Percentiles rank a stretch among this genome's conserved stretches.
Evolutionary conservation across 805 yeast species (phyloP).

Genomic region (Wickerhamomyces ciferrii): DNA sequence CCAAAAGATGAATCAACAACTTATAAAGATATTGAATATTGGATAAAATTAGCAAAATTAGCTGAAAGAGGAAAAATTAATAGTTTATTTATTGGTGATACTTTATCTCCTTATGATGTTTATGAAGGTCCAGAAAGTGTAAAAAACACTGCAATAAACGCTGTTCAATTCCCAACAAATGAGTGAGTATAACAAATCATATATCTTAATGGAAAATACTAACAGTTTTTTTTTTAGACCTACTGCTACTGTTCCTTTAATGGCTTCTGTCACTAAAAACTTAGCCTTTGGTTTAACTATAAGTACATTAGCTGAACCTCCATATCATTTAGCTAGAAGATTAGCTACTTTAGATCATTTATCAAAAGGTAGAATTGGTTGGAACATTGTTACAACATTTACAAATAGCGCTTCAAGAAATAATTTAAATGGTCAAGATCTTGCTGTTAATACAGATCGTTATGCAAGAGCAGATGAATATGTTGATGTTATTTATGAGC

Average conservation of each 20-base stretch:
- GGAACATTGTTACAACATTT: slow-evolving; percentile 37
- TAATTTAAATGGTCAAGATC: slow-evolving; percentile 24
- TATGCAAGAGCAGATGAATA: slow-evolving; percentile 37
- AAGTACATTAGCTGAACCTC: slow-evolving; percentile 36
- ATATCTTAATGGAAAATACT: too few relatives aligned
- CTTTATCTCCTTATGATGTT: slow-evolving; percentile 30
- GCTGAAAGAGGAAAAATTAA: slow-evolving; percentile 31
- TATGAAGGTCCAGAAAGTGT: slow-evolving; percentile 30
- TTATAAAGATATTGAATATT: slow-evolving; percentile 8
- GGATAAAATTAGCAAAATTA: slow-evolving; percentile 27
- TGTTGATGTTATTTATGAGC: slow-evolving; percentile 32
- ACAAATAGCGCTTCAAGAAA: slow-evolving; percentile 34
- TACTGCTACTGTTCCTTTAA: slow-evolving; percentile 23
- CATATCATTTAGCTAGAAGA: slow-evolving; percentile 33
- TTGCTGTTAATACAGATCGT: slow-evolving; percentile 24
- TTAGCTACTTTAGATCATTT: slow-evolving; percentile 36
- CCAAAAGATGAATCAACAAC: slow-evolving; percentile 26
- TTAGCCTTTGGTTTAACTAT: slow-evolving; percentile 34
- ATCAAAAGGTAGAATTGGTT: slow-evolving; percentile 36
- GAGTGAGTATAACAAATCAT: slow-evolving; percentile 15
- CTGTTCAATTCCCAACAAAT: slow-evolving; percentile 20
- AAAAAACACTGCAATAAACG: slow-evolving; percentile 23
- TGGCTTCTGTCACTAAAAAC: slow-evolving; percentile 36
- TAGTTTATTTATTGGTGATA: slow-evolving; percentile 31
- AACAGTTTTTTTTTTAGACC: too few relatives aligned